Evolutionary conservation across 495 filamentous ascomycete species (phyloP), one percentile per base, ranked within the genome.

Genomic region (Lepidopterella palustris): DNA sequence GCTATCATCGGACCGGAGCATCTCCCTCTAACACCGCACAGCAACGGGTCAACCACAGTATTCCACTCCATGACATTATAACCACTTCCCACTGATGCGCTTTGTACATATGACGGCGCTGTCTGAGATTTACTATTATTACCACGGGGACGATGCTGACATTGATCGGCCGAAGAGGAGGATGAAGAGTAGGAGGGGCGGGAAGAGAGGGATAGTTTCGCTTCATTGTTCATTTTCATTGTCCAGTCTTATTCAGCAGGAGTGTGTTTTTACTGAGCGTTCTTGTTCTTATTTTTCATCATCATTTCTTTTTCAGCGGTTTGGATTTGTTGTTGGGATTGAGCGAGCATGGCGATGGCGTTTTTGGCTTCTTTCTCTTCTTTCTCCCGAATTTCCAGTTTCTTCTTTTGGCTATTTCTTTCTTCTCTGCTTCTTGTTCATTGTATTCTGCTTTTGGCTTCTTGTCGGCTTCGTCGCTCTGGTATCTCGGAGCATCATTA

Each of bases 371-470:
- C 10, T 59, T 59, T 59, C 15, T 53, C 45, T 45, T 25, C 29
- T 29, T 61, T 25, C 26, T 10, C 57, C 39, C 13, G 35, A 45
- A 53, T 63, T 47, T 63, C n/a, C 6, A 45, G 53, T 47, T 21
- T 29, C 10, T 20, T 18, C 9, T 25, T 18, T 24, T 39, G 15
- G 21, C 27, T 5, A 8, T 11, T 47, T 32, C 45, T n/a, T 21
- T 5, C n/a, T 45, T 31, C 32, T 24, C 10, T 13, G 18, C 25
- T 21, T 54, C 45, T 27, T 21, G 26, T 28, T 60, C 21, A 27
- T 45, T 49, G 50, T 6, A 28, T 63, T 57, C 45, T 55, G 31
- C 39, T 55, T 55, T 48, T 11, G 45, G 11, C 10, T 26, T 59
- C 26, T 55, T 32, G 42, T 59, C 40, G 20, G 21, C 25, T n/a